phyloP scores from a whole-genome alignment of 441 rosid species.

The Croton setiger region DNA sequence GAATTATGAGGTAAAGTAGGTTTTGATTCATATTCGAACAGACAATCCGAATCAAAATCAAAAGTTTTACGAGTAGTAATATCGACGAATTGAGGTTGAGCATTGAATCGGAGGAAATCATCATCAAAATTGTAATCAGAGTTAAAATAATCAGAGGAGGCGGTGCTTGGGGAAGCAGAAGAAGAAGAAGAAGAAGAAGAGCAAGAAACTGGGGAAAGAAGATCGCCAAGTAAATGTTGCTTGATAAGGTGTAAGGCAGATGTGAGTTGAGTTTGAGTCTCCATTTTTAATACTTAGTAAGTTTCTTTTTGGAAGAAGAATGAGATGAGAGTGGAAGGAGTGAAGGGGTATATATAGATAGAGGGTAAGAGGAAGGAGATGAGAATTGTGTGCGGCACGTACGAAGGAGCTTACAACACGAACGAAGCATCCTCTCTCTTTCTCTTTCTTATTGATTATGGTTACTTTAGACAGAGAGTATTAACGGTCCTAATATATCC shows the following conservation, averaged over 20 bases:
- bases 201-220: constrained; percentile 31
- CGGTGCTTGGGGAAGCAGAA: constrained; percentile 9
- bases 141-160: constrained; percentile 26
- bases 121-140: not conserved
- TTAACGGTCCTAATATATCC: too few relatives aligned
- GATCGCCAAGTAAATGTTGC: constrained; percentile 47
- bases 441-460: too few relatives aligned
- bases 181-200: constrained; percentile 10
- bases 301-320: too few relatives aligned
- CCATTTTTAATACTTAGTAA: constrained; percentile 28
- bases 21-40: constrained; percentile 10
- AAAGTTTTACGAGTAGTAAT: constrained; percentile 26
- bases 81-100: constrained; percentile 39
- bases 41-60: constrained; percentile 10
- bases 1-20: constrained; percentile 1
- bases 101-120: constrained; percentile 23
- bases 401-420: constrained; percentile 8
- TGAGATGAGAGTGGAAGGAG: constrained; percentile 10
- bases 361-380: not conserved
- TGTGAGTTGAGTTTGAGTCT: constrained; percentile 29
- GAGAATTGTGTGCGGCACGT: not conserved
- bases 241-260: constrained; percentile 45
- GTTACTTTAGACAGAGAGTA: too few relatives aligned
- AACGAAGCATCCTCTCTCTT: too few relatives aligned
- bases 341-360: constrained; percentile 16